Percentiles rank a stretch among this genome's conserved stretches.
Evolutionary conservation across 1,284 basidiomycete genomes (phyloP).

Genomic region (Xerocomus amazonicus): DNA sequence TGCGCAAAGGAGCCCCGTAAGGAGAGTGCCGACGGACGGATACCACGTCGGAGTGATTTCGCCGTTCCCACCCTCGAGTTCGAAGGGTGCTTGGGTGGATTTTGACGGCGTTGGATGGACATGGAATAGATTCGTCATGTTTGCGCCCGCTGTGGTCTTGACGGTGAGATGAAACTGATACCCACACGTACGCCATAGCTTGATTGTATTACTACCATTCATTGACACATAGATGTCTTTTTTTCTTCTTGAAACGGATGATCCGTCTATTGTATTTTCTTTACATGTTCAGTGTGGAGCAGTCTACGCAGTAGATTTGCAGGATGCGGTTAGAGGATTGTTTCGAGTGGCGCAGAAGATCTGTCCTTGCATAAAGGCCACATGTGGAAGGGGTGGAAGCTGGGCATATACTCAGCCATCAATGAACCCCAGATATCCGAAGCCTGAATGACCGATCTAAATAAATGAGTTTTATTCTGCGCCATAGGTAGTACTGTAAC

Average conservation of each 20-base stretch:
- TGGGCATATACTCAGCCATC: constrained; percentile 7
- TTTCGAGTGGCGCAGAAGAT: not conserved
- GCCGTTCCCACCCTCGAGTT: constrained; percentile 29
- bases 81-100: constrained; percentile 49
- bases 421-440: constrained; percentile 13
- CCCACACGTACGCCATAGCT: constrained; percentile 21
- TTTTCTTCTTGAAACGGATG: constrained; percentile 1
- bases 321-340: not conserved
- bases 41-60: constrained; percentile 28
- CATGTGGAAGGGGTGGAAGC: constrained; percentile 2
- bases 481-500: no score
- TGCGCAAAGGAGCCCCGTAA: constrained; percentile 12
- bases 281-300: not conserved
- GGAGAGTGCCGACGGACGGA: constrained; percentile 23
- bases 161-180: constrained; percentile 23
- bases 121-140: constrained; percentile 9
- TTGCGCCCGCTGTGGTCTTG: constrained; percentile 1
- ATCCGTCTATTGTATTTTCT: not conserved
- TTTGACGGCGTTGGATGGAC: constrained; percentile 28
- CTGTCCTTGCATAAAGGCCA: constrained; percentile 1
- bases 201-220: constrained; percentile 25
- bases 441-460: constrained; percentile 1
- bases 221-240: constrained; percentile 19
- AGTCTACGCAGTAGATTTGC: not conserved
- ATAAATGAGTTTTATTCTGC: not conserved